Conservation (phyloP, 352 stramenopile genomes). For the Blastocystis sp. region DNA sequence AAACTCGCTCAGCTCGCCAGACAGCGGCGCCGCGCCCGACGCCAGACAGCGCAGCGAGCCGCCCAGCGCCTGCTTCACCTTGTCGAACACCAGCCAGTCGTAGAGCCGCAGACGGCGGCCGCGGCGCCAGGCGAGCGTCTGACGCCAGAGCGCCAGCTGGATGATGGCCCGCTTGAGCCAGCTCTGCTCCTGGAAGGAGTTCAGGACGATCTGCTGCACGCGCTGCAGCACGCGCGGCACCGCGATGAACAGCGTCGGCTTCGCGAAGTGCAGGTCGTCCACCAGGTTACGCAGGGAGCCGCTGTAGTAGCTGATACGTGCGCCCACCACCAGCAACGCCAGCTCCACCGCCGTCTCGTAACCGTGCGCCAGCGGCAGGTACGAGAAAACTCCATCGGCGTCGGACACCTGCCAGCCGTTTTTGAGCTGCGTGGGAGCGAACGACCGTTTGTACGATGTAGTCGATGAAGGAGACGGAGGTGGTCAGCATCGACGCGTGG, state of each 20-base stretch:
- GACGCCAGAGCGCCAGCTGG: not conserved
- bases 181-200: not conserved
- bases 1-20: conserved; percentile 81
- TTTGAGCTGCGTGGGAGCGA: not conserved
- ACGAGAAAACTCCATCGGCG: conserved; percentile 57
- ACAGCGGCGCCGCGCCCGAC: conserved; percentile 79
- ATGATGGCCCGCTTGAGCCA: not conserved
- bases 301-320: conserved; percentile 54
- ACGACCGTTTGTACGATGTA: not conserved
- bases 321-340: conserved; percentile 53
- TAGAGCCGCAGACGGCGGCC: conserved; percentile 70
- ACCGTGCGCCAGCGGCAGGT: conserved; percentile 57
- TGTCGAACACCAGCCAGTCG: conserved; percentile 85
- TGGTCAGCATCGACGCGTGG: conserved; percentile 61
- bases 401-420: not conserved
- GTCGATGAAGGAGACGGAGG: not conserved
- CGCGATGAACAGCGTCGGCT: conserved; percentile 58
- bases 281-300: conserved; percentile 53
- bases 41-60: conserved; percentile 78
- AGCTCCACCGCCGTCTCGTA: conserved; percentile 61
- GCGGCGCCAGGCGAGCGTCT: conserved; percentile 59
- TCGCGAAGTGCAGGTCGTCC: conserved; percentile 34
- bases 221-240: conserved; percentile 61
- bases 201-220: conserved; percentile 45
- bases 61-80: conserved; percentile 79